Percentiles rank a stretch among this genome's conserved stretches.
phyloP scores from a whole-genome alignment of 2,329 filamentous ascomycete genomes.

The Penicillium olsonii region DNA sequence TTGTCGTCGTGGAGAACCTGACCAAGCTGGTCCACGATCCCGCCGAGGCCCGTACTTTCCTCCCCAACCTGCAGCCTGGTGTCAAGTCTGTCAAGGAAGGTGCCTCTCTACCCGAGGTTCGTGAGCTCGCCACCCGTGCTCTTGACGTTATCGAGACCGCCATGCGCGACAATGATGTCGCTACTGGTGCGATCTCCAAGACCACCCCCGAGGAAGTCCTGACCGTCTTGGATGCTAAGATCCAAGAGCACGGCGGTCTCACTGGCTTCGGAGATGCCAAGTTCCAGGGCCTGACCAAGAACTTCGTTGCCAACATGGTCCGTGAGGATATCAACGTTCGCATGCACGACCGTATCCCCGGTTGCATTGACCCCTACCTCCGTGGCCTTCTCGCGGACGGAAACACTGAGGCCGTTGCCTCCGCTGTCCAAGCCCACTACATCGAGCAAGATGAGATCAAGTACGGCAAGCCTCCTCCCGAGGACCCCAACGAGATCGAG shows the following conservation, averaged over 20 bases:
- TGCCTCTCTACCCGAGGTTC: slow-evolving; percentile 90
- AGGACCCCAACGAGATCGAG: slow-evolving; percentile 89
- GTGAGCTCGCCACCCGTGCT: slow-evolving; percentile 81
- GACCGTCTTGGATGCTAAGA: slow-evolving; percentile 71
- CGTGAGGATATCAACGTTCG: slow-evolving; percentile 85
- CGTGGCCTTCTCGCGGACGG: slow-evolving; percentile 66
- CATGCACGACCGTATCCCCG: slow-evolving; percentile 70
- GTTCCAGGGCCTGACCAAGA: slow-evolving; percentile 66
- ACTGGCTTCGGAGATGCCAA: slow-evolving; percentile 62
- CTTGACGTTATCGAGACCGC: slow-evolving; percentile 88
- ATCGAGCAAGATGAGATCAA: slow-evolving; percentile 83
- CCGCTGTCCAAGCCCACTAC: slow-evolving; percentile 75
- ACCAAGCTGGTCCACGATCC: slow-evolving; percentile 97
- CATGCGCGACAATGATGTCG: slow-evolving; percentile 70
- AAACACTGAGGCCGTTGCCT: slow-evolving; percentile 66
- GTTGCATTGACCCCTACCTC: slow-evolving; percentile 73
- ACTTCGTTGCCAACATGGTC: slow-evolving; percentile 81
- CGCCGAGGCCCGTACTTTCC: slow-evolving; percentile 88
- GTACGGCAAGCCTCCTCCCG: slow-evolving; percentile 79
- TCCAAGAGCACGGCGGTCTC: slow-evolving; percentile 69
- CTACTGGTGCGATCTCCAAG: slow-evolving; percentile 60
- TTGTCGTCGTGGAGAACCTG: slow-evolving; percentile 95
- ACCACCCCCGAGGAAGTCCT: slow-evolving; percentile 69
- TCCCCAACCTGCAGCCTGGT: slow-evolving; percentile 92
- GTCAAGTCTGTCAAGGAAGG: slow-evolving; percentile 84